Conservation (phyloP, 306 rosid species). For the Erythrophleum fordii region DNA sequence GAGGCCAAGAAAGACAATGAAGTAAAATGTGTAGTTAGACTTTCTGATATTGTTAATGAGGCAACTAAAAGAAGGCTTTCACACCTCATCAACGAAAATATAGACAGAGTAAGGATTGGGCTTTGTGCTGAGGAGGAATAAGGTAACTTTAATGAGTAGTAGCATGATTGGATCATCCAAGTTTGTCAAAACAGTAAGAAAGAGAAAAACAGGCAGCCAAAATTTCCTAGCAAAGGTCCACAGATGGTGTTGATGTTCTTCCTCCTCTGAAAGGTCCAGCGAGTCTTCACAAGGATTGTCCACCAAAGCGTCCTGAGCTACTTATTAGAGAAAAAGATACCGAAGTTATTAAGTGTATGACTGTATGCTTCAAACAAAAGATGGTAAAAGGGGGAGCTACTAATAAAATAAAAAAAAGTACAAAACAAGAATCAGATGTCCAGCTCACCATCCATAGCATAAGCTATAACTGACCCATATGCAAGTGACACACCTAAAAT, state of each 20-base stretch:
- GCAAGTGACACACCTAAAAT: slow-evolving; percentile 59
- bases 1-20: slow-evolving; percentile 6
- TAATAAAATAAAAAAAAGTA: slow-evolving; percentile 30
- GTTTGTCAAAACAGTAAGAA: slow-evolving; percentile 57
- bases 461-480: slow-evolving; percentile 50
- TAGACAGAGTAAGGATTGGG: slow-evolving; percentile 82
- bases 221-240: slow-evolving; percentile 59
- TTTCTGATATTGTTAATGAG: neutral
- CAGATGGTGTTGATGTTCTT: slow-evolving; percentile 40
- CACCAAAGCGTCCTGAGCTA: slow-evolving; percentile 56
- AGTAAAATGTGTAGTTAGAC: neutral
- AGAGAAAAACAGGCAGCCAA: slow-evolving; percentile 70
- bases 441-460: slow-evolving; percentile 78
- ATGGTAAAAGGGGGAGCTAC: neutral
- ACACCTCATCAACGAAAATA: slow-evolving; percentile 69
- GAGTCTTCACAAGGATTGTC: slow-evolving; percentile 39
- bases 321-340: slow-evolving; percentile 34
- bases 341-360: slow-evolving; percentile 3
- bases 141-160: slow-evolving; percentile 48
- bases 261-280: slow-evolving; percentile 44
- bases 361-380: neutral
- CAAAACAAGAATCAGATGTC: slow-evolving; percentile 37
- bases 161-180: slow-evolving; percentile 53
- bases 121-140: slow-evolving; percentile 74
- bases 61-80: slow-evolving; percentile 33